These are phyloP conservation scores for Aspergillus luchuensis DNA, from an alignment of 2,329 filamentous ascomycete genomes.

Conservation along the genomic window DNA sequence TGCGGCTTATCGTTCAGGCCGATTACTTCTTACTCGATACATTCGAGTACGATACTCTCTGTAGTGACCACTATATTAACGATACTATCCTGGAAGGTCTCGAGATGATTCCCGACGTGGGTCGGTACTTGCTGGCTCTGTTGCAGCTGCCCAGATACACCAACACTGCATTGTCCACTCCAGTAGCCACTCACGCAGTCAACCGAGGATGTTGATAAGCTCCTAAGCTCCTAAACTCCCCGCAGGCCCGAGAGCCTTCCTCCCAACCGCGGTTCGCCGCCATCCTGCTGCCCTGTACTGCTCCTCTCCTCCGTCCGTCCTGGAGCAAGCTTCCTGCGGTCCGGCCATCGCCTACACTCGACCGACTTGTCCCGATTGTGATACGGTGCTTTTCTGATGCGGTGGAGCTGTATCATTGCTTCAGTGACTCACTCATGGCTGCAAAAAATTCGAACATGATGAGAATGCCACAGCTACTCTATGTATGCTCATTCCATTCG, in stretches of 20 bases:
- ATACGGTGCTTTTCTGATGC: too few relatives aligned
- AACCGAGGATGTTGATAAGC: conserved; percentile 13
- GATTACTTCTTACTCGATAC: neutral
- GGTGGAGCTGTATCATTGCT: too few relatives aligned
- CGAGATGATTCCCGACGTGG: neutral
- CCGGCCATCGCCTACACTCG: neutral
- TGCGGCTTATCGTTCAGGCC: too few relatives aligned
- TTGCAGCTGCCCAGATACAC: neutral
- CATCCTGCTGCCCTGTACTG: neutral
- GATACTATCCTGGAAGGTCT: neutral
- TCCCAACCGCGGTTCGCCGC: conserved; percentile 20
- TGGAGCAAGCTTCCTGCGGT: neutral
- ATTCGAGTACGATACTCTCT: neutral
- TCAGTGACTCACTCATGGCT: too few relatives aligned
- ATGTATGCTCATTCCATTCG: too few relatives aligned
- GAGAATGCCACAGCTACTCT: too few relatives aligned
- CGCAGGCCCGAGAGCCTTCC: conserved; percentile 22
- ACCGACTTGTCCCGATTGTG: neutral
- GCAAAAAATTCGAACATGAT: too few relatives aligned
- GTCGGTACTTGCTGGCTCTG: neutral
- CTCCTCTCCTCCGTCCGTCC: neutral
- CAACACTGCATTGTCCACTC: neutral
- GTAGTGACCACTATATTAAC: neutral
- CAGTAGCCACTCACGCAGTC: neutral
- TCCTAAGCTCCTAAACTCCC: conserved; percentile 16